Conservation (phyloP, 805 yeast species). For the Alloascoidea hylecoeti region DNA sequence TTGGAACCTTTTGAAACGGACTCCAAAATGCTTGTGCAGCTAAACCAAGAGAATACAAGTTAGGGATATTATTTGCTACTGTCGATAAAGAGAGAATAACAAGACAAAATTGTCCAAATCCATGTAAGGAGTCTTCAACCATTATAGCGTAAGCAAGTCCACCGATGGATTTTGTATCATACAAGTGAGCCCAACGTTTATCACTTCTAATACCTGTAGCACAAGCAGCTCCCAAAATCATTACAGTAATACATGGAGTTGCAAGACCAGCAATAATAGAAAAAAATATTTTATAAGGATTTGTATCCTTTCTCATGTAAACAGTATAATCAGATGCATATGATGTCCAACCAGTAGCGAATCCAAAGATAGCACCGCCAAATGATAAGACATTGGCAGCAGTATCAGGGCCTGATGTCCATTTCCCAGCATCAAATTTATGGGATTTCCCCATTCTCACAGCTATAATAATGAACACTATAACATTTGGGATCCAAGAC, state of each 20-base stretch:
- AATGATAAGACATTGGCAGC: slow-evolving; percentile 71
- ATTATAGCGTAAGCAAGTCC: slow-evolving; percentile 73
- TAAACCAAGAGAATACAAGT: slow-evolving; percentile 82
- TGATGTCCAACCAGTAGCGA: slow-evolving; percentile 91
- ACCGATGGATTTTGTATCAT: slow-evolving; percentile 48
- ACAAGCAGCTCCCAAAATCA: slow-evolving; percentile 80
- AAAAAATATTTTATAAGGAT: slow-evolving; percentile 43
- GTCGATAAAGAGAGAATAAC: slow-evolving; percentile 78
- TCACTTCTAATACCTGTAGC: slow-evolving; percentile 47
- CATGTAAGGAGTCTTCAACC: slow-evolving; percentile 69
- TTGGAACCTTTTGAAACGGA: slow-evolving; percentile 59
- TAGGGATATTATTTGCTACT: slow-evolving; percentile 85
- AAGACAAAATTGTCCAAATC: slow-evolving; percentile 82
- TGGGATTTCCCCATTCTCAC: slow-evolving; percentile 59
- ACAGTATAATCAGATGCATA: slow-evolving; percentile 88
- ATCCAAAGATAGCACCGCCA: slow-evolving; percentile 77
- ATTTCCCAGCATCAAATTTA: slow-evolving; percentile 40
- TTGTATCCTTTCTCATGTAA: slow-evolving; percentile 53
- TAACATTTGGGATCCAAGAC: slow-evolving; percentile 77
- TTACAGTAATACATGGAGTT: slow-evolving; percentile 56
- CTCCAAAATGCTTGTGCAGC: slow-evolving; percentile 81
- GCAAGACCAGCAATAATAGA: slow-evolving; percentile 50
- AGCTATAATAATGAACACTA: slow-evolving; percentile 63
- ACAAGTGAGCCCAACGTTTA: slow-evolving; percentile 31
- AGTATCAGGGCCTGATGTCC: slow-evolving; percentile 45